Base-by-base conservation (phyloP, 2,329 filamentous ascomycete species). In the Exophiala sp. region DNA sequence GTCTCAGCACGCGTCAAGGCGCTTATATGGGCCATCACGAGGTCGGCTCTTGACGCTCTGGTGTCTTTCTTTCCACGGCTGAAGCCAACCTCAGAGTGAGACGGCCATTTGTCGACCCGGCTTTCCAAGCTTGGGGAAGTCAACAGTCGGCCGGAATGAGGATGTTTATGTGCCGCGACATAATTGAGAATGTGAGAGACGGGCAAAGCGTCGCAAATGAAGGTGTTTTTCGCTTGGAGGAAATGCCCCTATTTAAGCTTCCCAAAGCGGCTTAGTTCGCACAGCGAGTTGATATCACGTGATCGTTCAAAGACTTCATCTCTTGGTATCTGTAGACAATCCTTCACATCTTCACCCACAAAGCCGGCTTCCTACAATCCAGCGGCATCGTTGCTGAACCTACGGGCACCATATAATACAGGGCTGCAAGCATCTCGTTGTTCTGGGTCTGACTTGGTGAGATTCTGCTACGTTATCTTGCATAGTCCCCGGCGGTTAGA, bases 21-120 rank as follows among this genome's bases (percentile, higher is more conserved):
- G 53, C 53, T 46, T 56, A 56, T 22, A 39, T n/a, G 22, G 53
- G 53, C 40, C 50, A 50, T 56, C 53, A 53, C 50, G 19, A 29
- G 53, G 53, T 43, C 46, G 32, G 22, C 48, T 49, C 42, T n/a
- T 3, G 37, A 38, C 42, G 16, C 22, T 40, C 22, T n/a, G n/a
- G n/a, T n/a, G n/a, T 9, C 2, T 18, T 13, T 34, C 35, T 23
- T 42, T 21, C 18, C 16, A 29, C 19, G 23, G 34, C 14, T 16
- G 14, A 18, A 38, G 13, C 19, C 8, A 10, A 46, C 49, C 22
- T 52, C 52, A 52, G 18, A 23, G 22, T 55, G 48, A 46, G 23
- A 48, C 46, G 46, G 18, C 35, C 43, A 27, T 40, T 27, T 39
- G 46, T 13, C 38, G 35, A 18, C 23, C 14, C 30, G 30, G 14